Conservation (phyloP, 2,329 filamentous ascomycete species). For the Epichloe scottii region DNA sequence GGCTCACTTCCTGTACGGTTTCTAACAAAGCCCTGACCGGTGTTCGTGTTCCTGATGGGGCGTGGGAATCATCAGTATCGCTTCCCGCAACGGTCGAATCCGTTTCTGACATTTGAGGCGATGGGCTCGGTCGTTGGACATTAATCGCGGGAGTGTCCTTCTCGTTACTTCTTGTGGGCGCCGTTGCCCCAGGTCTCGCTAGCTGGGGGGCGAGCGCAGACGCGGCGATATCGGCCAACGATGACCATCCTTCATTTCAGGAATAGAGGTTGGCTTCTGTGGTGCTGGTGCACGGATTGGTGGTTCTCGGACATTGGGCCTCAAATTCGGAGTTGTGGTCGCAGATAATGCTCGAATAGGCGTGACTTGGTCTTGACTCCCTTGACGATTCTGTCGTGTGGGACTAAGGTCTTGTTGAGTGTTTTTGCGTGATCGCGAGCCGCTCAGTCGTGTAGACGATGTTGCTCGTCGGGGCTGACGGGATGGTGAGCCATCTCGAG, state of each 20-base stretch:
- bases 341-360: slow-evolving; percentile 57
- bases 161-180: slow-evolving; percentile 32
- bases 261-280: slow-evolving; percentile 42
- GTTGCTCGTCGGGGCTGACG: slow-evolving; percentile 25
- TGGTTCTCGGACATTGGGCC: slow-evolving; percentile 47
- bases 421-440: slow-evolving; percentile 49
- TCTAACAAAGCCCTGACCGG: slow-evolving; percentile 57
- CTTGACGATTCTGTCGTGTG: slow-evolving; percentile 36
- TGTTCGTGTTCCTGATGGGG: slow-evolving; percentile 42
- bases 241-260: slow-evolving; percentile 44
- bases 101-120: slow-evolving; percentile 28
- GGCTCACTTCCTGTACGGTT: slow-evolving; percentile 83
- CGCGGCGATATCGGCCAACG: slow-evolving; percentile 70
- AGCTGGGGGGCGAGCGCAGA: slow-evolving; percentile 58
- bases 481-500: slow-evolving; percentile 36
- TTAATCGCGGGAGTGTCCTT: slow-evolving; percentile 39
- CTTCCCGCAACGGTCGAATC: slow-evolving; percentile 31
- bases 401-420: slow-evolving; percentile 54
- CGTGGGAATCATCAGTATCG: slow-evolving; percentile 38
- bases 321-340: slow-evolving; percentile 53
- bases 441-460: slow-evolving; percentile 22
- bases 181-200: slow-evolving; percentile 32
- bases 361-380: slow-evolving; percentile 46
- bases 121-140: slow-evolving; percentile 37
- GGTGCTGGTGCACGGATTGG: slow-evolving; percentile 49